Base-by-base conservation (phyloP, 768 basidiomycete genomes). In the Kwoniella heveanensis region DNA sequence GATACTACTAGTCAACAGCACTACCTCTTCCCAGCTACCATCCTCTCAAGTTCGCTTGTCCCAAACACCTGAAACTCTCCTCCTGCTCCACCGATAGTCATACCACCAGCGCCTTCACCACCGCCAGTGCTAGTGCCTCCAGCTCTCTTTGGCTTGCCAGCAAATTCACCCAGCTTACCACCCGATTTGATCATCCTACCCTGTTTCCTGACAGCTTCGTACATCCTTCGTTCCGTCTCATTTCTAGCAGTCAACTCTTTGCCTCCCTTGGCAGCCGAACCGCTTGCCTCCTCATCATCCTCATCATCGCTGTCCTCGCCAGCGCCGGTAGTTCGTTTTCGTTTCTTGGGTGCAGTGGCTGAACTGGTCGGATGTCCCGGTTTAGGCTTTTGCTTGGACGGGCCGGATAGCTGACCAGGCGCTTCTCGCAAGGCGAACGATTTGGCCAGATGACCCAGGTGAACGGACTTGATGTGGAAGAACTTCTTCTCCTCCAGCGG, bases 401-500 rank as follows among this genome's bases (percentile, higher is more conserved):
- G n/a, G 10, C 69, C 27, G 50, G 72, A 71, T 36, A 65, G 57
- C 46, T 65, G 51, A 26, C 72, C 72, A 12, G 79, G 72, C 26
- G 77, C 76, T 69, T 78, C 74, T 69, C 80, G 66, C 21, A 79
- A 69, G 30, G 72, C 74, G 69, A 79, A 77, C 29, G 78, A 65
- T 71, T 79, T 80, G 66, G 81, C 71, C 27, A 80, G 81, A 82
- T 99, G 96, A 1, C 96, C 96, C 48, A 96, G 85, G 76, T 99
- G 96, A 9, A 98, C 84, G 76, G 95, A 87, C 17, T 90, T 89
- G 63, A 97, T 88, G 80, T 98, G 94, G 83, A 99, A 99, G 56
- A 98, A 91, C 68, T 92, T 88, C 75, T 98, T 99, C 80, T 98
- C 96, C 64, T 88, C 87, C 17, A 90, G 85, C 0, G 96, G 94